Evolutionary conservation across 202 grass and related monocot genomes (phyloP), one percentile per base, ranked within the genome.

Genomic region (Dendrocalamus latiflorus): DNA sequence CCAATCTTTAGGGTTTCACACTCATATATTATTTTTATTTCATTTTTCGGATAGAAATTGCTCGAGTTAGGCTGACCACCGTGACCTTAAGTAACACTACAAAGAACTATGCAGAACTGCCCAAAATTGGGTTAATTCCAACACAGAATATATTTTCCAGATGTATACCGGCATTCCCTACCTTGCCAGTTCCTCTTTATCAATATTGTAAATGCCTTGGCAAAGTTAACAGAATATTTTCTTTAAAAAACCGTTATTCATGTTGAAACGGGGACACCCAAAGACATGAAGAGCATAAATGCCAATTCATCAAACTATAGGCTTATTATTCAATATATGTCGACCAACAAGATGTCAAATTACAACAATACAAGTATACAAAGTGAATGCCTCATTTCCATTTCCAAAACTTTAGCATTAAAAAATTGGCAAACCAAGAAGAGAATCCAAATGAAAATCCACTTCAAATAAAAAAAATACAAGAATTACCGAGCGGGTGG

Each of bases 401-500:
- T 24, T 60, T 73, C 68, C 33, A 82, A 53, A 64, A 64, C 5
- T 51, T 62, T 15, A 49, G 17, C 11, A 25, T 9, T 62, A 53
- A 6, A 58, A 25, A 24, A 57, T n/a, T 17, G 28, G 8, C 37
- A 54, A 53, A 55, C 13, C 21, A 60, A 60, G 49, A 22, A 85
- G 25, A 55, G 9, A 65, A 74, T 18, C 36, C 48, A 24, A 57
- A 57, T 30, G 28, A 70, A 62, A 62, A 22, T 66, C 11, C 6
- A 75, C 47, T 88, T 37, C n/a, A 13, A 64, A 55, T 54, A 74
- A 22, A 20, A n/a, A 67, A 37, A 81, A 61, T 47, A 65, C 1
- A 65, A 85, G 75, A 79, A 76, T 98, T 95, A 98, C 96, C 78
- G 96, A 95, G 43, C 96, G 96, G 77, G 96, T 95, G 18, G 85